Conservation (phyloP, 768 basidiomycete genomes). For the Tephrocybe rancida region DNA sequence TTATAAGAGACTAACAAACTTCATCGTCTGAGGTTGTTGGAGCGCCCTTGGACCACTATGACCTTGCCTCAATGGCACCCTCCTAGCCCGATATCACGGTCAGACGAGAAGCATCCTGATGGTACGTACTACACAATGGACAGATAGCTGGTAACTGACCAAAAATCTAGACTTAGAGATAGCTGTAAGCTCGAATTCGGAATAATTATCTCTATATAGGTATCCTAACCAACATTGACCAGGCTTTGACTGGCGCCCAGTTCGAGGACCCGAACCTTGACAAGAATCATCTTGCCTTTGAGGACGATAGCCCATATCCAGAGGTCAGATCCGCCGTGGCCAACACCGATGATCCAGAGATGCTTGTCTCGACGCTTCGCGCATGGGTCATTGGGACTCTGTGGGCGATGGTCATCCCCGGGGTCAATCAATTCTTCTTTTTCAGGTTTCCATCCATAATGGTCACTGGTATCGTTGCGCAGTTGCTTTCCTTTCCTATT, state of each 20-base stretch:
- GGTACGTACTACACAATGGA: too few species aligned
- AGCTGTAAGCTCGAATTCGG: too few species aligned
- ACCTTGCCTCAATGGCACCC: too few species aligned
- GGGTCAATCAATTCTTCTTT: constrained; percentile 55
- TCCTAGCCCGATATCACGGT: too few species aligned
- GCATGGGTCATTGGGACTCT: constrained; percentile 55
- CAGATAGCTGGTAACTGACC: too few species aligned
- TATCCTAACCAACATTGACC: background rate
- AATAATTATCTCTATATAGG: too few species aligned
- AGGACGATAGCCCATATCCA: constrained; percentile 78
- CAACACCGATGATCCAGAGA: constrained; percentile 62
- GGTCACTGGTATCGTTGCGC: constrained; percentile 58
- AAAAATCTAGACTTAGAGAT: too few species aligned
- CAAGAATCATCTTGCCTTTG: constrained; percentile 39
- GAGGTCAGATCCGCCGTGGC: constrained; percentile 73
- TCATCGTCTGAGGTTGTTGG: too few species aligned
- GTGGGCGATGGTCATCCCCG: constrained; percentile 59
- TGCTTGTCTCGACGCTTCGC: constrained; percentile 55
- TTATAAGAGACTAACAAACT: too few species aligned
- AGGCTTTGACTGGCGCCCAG: constrained; percentile 37
- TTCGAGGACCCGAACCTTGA: constrained; percentile 50
- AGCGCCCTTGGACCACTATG: too few species aligned
- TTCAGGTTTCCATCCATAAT: constrained; percentile 50
- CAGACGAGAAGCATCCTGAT: too few species aligned
- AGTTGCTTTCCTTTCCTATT: constrained; percentile 70